A percentile compares a stretch with the other conserved stretches of the same genome.
These are phyloP conservation scores for Suillus subalutaceus DNA, from an alignment of 768 basidiomycete species.

Conservation along the genomic window DNA sequence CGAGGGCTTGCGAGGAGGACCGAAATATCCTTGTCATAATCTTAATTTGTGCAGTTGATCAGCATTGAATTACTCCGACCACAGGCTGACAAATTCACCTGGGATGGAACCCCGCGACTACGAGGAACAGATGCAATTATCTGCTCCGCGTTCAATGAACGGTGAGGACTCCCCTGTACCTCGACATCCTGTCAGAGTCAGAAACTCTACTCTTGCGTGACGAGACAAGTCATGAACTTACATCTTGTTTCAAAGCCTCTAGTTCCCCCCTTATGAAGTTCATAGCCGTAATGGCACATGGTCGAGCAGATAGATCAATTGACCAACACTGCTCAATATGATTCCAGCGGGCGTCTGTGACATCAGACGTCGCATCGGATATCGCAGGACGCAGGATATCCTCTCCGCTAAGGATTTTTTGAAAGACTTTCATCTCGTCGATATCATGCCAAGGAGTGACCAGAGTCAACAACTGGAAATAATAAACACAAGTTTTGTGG, in stretches of 20 bases:
- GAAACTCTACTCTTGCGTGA: neutral
- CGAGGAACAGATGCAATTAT: no score
- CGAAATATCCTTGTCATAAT: no score
- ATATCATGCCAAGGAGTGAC: neutral
- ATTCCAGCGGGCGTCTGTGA: neutral
- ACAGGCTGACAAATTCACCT: no score
- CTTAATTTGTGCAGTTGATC: no score
- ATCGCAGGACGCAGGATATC: neutral
- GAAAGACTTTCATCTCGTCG: neutral
- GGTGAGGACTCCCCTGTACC: neutral
- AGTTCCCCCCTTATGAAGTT: neutral
- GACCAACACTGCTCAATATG: conserved; percentile 6
- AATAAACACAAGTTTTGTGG: neutral
- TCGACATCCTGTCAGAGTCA: neutral
- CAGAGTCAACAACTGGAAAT: neutral
- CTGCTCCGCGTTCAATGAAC: neutral
- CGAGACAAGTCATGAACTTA: neutral
- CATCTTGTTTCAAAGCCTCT: neutral
- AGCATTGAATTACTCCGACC: no score
- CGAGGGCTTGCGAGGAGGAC: no score
- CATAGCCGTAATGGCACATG: neutral
- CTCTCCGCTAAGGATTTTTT: conserved; percentile 4
- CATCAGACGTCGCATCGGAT: neutral
- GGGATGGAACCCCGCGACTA: no score
- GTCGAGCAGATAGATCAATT: neutral